Percentiles rank a stretch among this genome's conserved stretches.
Evolutionary conservation across 495 filamentous ascomycete genomes (phyloP).

Genomic region (Daldinia childiae): DNA sequence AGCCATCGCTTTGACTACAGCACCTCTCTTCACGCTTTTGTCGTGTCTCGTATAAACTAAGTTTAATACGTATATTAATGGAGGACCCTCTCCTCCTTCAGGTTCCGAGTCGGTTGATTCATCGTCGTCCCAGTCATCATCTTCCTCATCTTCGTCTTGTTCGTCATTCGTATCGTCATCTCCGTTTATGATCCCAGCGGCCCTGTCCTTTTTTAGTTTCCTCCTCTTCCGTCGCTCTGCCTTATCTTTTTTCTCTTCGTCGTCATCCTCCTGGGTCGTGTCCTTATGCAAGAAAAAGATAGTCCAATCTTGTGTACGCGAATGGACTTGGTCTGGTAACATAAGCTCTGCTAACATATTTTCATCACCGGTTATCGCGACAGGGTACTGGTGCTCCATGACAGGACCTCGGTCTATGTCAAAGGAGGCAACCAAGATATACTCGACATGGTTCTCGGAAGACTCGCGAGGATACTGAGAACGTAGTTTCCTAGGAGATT

Average conservation of each 20-base stretch:
- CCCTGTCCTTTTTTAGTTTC: slow-evolving; percentile 56
- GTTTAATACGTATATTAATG: slow-evolving; percentile 97
- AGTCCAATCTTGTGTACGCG: slow-evolving; percentile 96
- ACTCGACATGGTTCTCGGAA: slow-evolving; percentile 94
- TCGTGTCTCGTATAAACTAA: slow-evolving; percentile 98
- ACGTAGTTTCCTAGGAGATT: slow-evolving; percentile 64
- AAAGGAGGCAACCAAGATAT: slow-evolving; percentile 98
- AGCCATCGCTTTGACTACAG: slow-evolving; percentile 98
- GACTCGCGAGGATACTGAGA: slow-evolving; percentile 87
- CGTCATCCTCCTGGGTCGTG: slow-evolving; percentile 79
- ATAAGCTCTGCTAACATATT: slow-evolving; percentile 98
- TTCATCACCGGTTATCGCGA: slow-evolving; percentile 95
- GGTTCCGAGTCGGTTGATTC: slow-evolving; percentile 66
- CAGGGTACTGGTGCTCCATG: slow-evolving; percentile 98
- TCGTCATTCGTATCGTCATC: slow-evolving; percentile 57
- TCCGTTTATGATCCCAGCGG: slow-evolving; percentile 63
- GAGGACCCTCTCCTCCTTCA: slow-evolving; percentile 77
- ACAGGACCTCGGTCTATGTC: slow-evolving; percentile 94
- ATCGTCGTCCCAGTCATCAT: slow-evolving; percentile 67
- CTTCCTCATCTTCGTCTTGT: slow-evolving; percentile 55
- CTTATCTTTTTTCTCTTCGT: slow-evolving; percentile 62
- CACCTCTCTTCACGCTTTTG: slow-evolving; percentile 88
- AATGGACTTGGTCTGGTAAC: slow-evolving; percentile 96
- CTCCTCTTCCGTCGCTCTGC: slow-evolving; percentile 60
- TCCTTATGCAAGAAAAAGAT: slow-evolving; percentile 99